A percentile compares a stretch with the other conserved stretches of the same genome.
Evolutionary conservation across 805 yeast species (phyloP).

Genomic region (Scheffersomyces coipomensis): DNA sequence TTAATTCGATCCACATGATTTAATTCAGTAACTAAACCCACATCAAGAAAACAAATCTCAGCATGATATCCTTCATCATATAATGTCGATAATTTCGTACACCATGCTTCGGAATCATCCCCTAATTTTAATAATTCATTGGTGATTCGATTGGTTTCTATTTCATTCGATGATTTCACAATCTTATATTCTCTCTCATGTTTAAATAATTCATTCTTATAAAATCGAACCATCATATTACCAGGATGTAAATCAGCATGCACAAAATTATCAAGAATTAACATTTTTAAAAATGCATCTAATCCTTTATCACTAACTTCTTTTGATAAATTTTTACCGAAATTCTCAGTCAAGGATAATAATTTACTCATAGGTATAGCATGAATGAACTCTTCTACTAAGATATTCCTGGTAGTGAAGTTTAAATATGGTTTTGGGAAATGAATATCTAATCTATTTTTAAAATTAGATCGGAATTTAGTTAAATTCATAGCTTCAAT

Average conservation of each 20-base stretch:
- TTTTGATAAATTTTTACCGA: constrained; percentile 56
- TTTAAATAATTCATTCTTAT: constrained; percentile 45
- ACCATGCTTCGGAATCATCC: constrained; percentile 41
- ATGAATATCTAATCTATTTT: constrained; percentile 54
- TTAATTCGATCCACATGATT: constrained; percentile 75
- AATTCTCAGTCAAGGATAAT: constrained; percentile 46
- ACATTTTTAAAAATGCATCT: constrained; percentile 90
- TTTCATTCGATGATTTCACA: constrained; percentile 41
- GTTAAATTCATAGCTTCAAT: constrained; percentile 83
- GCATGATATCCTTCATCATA: constrained; percentile 67
- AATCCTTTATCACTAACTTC: constrained; percentile 77
- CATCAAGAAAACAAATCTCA: constrained; percentile 86
- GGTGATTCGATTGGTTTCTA: constrained; percentile 47
- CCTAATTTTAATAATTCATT: constrained; percentile 35
- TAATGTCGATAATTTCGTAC: constrained; percentile 43
- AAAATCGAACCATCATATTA: constrained; percentile 76
- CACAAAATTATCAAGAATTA: constrained; percentile 87
- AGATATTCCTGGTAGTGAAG: constrained; percentile 64
- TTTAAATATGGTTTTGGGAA: constrained; percentile 77
- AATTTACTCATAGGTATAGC: constrained; percentile 82
- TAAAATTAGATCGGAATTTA: constrained; percentile 70
- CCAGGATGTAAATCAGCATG: constrained; percentile 99
- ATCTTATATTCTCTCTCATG: constrained; percentile 44
- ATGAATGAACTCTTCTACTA: constrained; percentile 81
- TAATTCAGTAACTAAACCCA: constrained; percentile 90